Conservation (phyloP, 2,329 filamentous ascomycete species). For the Apiospora saccharicola region DNA sequence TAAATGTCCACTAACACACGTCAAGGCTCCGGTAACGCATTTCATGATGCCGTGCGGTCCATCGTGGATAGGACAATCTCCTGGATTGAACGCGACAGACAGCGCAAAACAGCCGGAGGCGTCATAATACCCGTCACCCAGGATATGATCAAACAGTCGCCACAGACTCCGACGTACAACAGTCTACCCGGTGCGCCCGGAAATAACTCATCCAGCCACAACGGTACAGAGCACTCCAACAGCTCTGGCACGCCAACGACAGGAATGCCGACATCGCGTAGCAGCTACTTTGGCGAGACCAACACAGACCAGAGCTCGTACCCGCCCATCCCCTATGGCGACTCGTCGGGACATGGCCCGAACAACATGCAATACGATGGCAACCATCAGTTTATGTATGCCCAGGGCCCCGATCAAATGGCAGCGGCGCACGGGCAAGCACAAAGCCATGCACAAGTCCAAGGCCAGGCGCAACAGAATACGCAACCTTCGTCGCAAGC, state of each 20-base stretch:
- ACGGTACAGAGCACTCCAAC: constrained; percentile 33
- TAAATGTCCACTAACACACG: neutral
- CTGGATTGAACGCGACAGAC: constrained; percentile 61
- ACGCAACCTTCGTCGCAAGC: constrained; percentile 31
- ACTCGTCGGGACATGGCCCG: constrained; percentile 34
- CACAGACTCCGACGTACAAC: constrained; percentile 39
- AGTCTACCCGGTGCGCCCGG: constrained; percentile 33
- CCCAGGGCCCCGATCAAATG: constrained; percentile 36
- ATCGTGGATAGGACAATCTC: constrained; percentile 60
- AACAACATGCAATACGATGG: constrained; percentile 38
- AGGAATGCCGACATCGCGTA: constrained; percentile 34
- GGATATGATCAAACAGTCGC: constrained; percentile 41
- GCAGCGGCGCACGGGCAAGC: constrained; percentile 36
- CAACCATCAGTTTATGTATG: constrained; percentile 39
- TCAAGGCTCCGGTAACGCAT: constrained; percentile 52
- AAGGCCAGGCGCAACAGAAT: constrained; percentile 35
- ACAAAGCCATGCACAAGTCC: constrained; percentile 37
- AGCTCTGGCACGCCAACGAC: constrained; percentile 35
- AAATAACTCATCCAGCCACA: constrained; percentile 31
- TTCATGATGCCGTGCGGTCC: constrained; percentile 53
- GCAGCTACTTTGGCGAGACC: constrained; percentile 38
- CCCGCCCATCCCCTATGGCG: constrained; percentile 38
- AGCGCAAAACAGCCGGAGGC: constrained; percentile 40
- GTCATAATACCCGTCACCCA: constrained; percentile 35
- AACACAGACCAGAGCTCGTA: constrained; percentile 38